These are phyloP conservation scores for Xylaria nigripes DNA, from an alignment of 495 filamentous ascomycete species.

Conservation along the genomic window DNA sequence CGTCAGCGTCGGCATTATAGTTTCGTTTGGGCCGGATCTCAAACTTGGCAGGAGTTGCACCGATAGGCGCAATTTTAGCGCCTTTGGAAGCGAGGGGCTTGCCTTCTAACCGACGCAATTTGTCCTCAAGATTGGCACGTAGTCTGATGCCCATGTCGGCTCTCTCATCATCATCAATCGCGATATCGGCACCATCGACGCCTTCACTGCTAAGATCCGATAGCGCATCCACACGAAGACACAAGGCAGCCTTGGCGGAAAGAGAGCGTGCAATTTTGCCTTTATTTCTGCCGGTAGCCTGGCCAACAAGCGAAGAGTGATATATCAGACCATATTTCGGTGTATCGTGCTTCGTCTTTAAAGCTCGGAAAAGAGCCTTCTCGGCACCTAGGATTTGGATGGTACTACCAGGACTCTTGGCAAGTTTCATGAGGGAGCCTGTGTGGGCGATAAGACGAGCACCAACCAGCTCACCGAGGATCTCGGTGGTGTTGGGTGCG, in stretches of 20 bases:
- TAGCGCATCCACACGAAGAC: conserved; percentile 87
- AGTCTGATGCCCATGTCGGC: conserved; percentile 63
- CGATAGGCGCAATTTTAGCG: conserved; percentile 67
- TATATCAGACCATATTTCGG: conserved; percentile 99
- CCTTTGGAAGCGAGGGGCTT: conserved; percentile 75
- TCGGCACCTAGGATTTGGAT: conserved; percentile 97
- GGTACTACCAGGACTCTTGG: conserved; percentile 92
- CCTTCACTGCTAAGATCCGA: conserved; percentile 61
- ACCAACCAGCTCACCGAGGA: conserved; percentile 91
- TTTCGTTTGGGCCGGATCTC: conserved; percentile 89
- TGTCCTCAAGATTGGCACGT: conserved; percentile 73
- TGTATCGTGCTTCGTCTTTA: conserved; percentile 99
- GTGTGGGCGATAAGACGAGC: conserved; percentile 93
- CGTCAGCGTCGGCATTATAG: conserved; percentile 93
- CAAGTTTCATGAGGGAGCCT: conserved; percentile 88
- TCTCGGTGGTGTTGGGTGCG: conserved; percentile 87
- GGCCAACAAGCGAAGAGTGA: conserved; percentile 92
- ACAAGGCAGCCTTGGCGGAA: conserved; percentile 83
- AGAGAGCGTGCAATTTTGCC: conserved; percentile 97
- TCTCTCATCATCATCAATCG: conserved; percentile 79
- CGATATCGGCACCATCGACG: conserved; percentile 51
- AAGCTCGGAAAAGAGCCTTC: conserved; percentile 94
- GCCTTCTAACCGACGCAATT: conserved; percentile 78
- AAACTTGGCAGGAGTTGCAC: conserved; percentile 65
- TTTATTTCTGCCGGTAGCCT: conserved; percentile 96